Evolutionary conservation across 768 basidiomycete species (phyloP), one percentile per base, ranked within the genome.

Genomic region (Termitomyces heimii): DNA sequence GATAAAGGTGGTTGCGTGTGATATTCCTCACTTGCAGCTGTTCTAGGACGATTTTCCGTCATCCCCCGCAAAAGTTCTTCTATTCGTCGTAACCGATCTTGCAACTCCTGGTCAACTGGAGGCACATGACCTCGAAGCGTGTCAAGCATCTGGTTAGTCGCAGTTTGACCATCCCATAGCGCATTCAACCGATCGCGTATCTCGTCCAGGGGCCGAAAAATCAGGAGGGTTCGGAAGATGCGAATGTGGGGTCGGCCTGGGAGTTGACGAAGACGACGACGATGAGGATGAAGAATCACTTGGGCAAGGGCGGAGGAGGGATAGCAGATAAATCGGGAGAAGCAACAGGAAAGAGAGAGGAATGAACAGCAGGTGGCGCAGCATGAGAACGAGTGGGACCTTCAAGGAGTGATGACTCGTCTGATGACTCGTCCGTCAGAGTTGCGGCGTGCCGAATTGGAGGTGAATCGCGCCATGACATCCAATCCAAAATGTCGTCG

Each of bases 81-180:
- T 37, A 83, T 79, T 7, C 77, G 70, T 28, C 62, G 58, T 44
- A 83, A 61, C 18, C 79, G 75, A 48, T 75, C 72, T 20, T 69
- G 59, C 45, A 81, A 60, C 53, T 65, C 80, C 52, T 65, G 75
- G 70, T 65, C 80, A 29, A 77, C 73, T 28, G 67, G 69, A 6
- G 70, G 66, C 45, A 75, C 70, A 20, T 79, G 77, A 31, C 78
- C 75, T 20, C 81, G 78, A 53, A 94, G 72, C 26, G 85, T 81
- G 55, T 88, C 82, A 34, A 94, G 69, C 58, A 83, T 71, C 31
- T 80, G 76, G 52, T 84, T 83, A 7, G 86, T 80, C 0, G 79
- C 72, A 0, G 68, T 63, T 68, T 95, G 91, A 5, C 79, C 82
- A 48, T 88, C 77, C 69, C 82, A 75, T 22, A 96, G 68, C 9